A percentile compares a stretch with the other conserved stretches of the same genome.
Conservation (phyloP, 2,329 filamentous ascomycete species). For the Lasiodiplodia theobromae region DNA sequence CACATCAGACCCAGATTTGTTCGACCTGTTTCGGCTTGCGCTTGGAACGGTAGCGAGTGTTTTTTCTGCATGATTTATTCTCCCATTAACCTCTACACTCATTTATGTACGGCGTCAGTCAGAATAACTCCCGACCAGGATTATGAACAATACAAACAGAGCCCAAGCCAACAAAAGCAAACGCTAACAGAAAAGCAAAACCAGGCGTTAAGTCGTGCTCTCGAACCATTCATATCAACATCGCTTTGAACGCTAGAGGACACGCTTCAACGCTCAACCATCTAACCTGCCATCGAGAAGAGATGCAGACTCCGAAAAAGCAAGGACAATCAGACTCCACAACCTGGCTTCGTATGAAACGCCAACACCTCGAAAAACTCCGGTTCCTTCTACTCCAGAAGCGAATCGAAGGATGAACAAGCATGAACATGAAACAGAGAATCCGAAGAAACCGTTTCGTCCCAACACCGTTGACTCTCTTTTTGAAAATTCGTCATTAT, state of each 20-base stretch:
- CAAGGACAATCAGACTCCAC: background rate
- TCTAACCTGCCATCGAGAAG: constrained; percentile 3
- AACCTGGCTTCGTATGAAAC: background rate
- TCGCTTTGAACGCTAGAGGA: constrained; percentile 6
- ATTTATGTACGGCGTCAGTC: constrained; percentile 6
- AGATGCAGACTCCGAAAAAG: background rate
- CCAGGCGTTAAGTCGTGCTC: background rate
- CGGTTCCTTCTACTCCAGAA: background rate
- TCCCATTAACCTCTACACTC: background rate
- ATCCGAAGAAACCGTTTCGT: background rate
- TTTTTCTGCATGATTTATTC: background rate
- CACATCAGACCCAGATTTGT: background rate
- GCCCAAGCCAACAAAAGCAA: background rate
- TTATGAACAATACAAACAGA: constrained; percentile 7
- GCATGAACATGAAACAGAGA: background rate
- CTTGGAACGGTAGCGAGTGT: background rate
- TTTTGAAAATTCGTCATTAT: background rate
- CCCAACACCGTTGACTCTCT: background rate
- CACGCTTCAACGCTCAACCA: background rate
- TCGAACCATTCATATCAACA: background rate
- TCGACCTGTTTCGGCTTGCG: background rate
- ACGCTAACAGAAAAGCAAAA: background rate
- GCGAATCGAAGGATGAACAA: background rate
- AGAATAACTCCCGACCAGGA: background rate
- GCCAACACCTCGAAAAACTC: background rate